Evolutionary conservation across 2,329 filamentous ascomycete genomes (phyloP), one percentile per base, ranked within the genome.

Genomic region (Nemania diffusa): DNA sequence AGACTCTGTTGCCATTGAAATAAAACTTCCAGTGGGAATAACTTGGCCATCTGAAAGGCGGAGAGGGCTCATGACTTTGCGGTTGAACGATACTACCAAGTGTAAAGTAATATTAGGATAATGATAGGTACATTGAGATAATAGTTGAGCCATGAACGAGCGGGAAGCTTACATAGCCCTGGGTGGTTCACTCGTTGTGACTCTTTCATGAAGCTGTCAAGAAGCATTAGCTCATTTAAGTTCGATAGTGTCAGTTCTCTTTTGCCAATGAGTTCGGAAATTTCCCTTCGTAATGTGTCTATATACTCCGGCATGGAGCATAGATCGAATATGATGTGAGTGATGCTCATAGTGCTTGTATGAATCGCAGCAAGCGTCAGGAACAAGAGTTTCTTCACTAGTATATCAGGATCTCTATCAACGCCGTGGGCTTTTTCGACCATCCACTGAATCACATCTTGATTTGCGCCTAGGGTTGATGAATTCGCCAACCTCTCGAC

Each of bases 151-250:
- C 15, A 17, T 11, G 11, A 40, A 6, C 22, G 20, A 37, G n/a
- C n/a, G 11, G 24, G 20, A 32, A 8, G 53, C 64, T 26, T 53
- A 67, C 61, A 20, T 32, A 51, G 51, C 42, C 37, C 27, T 22
- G 65, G 32, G 17, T 57, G 29, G n/a, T 60, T 48, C 7, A 68
- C 5, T 11, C 65, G 62, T n/a, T 60, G 57, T 15, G 65, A 68
- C 51, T 68, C 65, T 34, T 68, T 68, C 9, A 68, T 34, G 26
- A 68, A 68, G 34, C 61, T 65, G 57, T 68, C 62, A 11, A 68
- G 51, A n/a, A n/a, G n/a, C n/a, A n/a, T n/a, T n/a, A n/a, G n/a
- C n/a, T n/a, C n/a, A n/a, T n/a, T n/a, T n/a, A n/a, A n/a, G n/a
- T n/a, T n/a, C 50, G 57, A 34, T 44, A 48, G 44, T 6, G 44